A percentile compares a stretch with the other conserved stretches of the same genome.
Conservation (phyloP, 1,139 yeast species). For the Hyphopichia buzzinii region DNA sequence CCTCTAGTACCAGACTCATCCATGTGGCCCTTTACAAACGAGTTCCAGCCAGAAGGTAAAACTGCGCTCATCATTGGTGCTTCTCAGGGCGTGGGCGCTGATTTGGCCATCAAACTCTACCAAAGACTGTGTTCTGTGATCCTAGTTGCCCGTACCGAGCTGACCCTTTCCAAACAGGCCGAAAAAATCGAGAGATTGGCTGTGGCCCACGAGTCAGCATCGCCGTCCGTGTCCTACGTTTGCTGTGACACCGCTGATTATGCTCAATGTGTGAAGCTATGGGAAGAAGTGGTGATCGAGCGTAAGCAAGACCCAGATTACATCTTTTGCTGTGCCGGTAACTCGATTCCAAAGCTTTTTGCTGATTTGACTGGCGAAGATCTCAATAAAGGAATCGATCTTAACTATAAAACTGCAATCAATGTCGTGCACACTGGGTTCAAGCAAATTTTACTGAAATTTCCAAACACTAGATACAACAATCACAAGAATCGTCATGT, state of each 20-base stretch:
- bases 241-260: slow-evolving; percentile 70
- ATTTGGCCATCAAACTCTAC: slow-evolving; percentile 63
- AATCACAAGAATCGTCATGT: slow-evolving; percentile 51
- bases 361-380: slow-evolving; percentile 61
- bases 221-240: slow-evolving; percentile 43
- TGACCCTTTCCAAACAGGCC: slow-evolving; percentile 52
- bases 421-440: slow-evolving; percentile 65
- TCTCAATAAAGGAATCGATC: slow-evolving; percentile 57
- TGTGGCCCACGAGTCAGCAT: slow-evolving; percentile 12
- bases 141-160: slow-evolving; percentile 71
- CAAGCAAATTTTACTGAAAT: slow-evolving; percentile 29
- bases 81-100: slow-evolving; percentile 90
- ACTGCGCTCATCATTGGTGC: slow-evolving; percentile 87
- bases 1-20: no score
- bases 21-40: slow-evolving; percentile 27
- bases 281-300: slow-evolving; percentile 23
- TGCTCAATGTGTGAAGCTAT: slow-evolving; percentile 39
- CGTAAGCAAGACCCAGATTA: slow-evolving; percentile 57
- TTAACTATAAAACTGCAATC: slow-evolving; percentile 73
- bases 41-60: slow-evolving; percentile 44
- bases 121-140: slow-evolving; percentile 60
- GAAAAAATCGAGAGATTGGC: slow-evolving; percentile 31
- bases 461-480: slow-evolving; percentile 7
- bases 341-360: slow-evolving; percentile 77
- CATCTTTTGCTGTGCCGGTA: slow-evolving; percentile 85